Base-by-base conservation (phyloP, 495 filamentous ascomycete species). In the Cudoniella acicularis region DNA sequence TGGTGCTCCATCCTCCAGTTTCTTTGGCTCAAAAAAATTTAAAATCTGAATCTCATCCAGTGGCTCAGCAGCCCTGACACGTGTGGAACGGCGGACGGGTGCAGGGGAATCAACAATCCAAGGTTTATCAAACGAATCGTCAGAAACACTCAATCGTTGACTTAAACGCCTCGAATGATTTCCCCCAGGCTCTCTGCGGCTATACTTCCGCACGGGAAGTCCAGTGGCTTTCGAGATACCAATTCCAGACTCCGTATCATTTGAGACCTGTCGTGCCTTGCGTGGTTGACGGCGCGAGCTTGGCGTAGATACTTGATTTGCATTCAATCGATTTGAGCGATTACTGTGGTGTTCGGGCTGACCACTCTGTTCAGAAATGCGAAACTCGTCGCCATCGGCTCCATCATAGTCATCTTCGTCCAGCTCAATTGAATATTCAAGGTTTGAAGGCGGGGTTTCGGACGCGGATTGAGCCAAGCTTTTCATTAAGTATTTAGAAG, bases 21-120 rank as follows among this genome's bases (percentile, higher is more conserved):
- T 58, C 24, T 54, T 58, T 10, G 63, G 63, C 47, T 65, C 54
- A 21, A 57, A 51, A 23, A 47, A 61, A 43, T 52, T 48, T 13
- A 65, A 27, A 4, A 59, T 41, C n/a, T 61, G 30, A 11, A 52
- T 56, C 59, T 61, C 58, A 56, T 50, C 36, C 43, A 46, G 43
- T n/a, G n/a, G 13, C 6, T 8, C 6, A n/a, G 43, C 6, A 46
- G 6, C n/a, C 18, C n/a, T n/a, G n/a, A n/a, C n/a, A n/a, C 18
- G 11, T 8, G 18, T 3, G 6, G 43, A 46, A n/a, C 6, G 11
- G 4, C 43, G 11, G n/a, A n/a, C 17, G 13, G 13, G 11, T 3
- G 13, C 13, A 4, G 8, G 11, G n/a, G 8, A 4, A 16, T 8
- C 13, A 9, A 4, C n/a, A 6, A 17, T 21, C 43, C 43, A n/a